Evolutionary conservation across 1,284 basidiomycete genomes (phyloP).

Genomic region (Pseudozyma hubeiensis): DNA sequence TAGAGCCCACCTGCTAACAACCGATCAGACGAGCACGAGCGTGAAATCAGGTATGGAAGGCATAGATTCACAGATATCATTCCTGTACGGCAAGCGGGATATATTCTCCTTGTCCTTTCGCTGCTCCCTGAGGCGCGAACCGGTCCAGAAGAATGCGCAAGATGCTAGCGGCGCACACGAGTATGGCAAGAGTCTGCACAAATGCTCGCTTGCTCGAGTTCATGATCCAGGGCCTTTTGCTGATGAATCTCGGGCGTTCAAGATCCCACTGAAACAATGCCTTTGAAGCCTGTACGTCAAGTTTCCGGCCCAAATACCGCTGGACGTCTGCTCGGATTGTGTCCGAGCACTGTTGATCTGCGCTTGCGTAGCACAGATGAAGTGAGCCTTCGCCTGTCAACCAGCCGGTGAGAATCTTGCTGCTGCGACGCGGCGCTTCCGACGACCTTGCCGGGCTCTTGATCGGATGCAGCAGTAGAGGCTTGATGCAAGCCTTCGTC

Average conservation of each 20-base stretch:
- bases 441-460: conserved; percentile 3
- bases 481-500: conserved; percentile 12
- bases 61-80: no score
- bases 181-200: neutral
- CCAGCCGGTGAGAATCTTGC: neutral
- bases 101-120: no score
- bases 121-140: no score
- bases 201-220: conserved; percentile 16
- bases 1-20: no score
- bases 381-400: neutral
- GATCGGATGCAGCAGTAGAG: conserved; percentile 24
- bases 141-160: no score
- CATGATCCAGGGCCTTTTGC: conserved; percentile 19
- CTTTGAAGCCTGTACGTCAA: neutral
- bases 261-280: conserved; percentile 18
- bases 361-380: neutral
- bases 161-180: neutral
- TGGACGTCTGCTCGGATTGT: neutral
- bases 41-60: no score
- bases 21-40: no score
- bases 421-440: no score
- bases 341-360: neutral
- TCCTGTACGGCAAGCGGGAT: no score
- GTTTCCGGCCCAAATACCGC: neutral
- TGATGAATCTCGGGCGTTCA: conserved; percentile 7